Conservation (phyloP, 1,284 basidiomycete genomes). For the Chiua sp. region DNA sequence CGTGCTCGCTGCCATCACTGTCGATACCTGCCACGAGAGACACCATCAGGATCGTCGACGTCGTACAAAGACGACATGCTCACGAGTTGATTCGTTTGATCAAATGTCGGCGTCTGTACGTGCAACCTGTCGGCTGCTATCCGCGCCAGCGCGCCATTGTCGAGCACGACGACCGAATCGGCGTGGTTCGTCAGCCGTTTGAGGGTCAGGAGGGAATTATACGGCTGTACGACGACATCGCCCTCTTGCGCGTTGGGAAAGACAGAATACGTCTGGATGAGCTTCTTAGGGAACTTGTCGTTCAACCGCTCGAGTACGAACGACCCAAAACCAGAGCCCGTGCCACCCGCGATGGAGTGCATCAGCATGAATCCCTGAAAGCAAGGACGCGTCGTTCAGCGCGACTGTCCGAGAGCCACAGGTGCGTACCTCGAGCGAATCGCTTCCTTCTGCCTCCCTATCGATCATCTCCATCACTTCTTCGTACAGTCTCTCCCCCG, state of each 20-base stretch:
- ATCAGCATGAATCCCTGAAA: conserved; percentile 96
- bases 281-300: conserved; percentile 98
- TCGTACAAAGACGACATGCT: conserved; percentile 9
- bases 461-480: conserved; percentile 99
- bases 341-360: conserved; percentile 99
- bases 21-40: conserved; percentile 70
- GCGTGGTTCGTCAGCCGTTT: conserved; percentile 97
- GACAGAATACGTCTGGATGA: conserved; percentile 99
- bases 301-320: conserved; percentile 96
- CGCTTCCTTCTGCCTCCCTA: conserved; percentile 97
- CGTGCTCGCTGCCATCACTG: conserved; percentile 97
- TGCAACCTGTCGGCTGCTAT: conserved; percentile 94
- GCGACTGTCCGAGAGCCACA: conserved; percentile 46
- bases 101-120: conserved; percentile 90
- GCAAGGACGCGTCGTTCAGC: not conserved
- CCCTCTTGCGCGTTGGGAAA: conserved; percentile 94
- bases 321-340: conserved; percentile 97
- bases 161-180: conserved; percentile 96
- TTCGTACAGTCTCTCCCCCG: conserved; percentile 93
- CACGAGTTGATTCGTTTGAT: conserved; percentile 95
- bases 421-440: conserved; percentile 88
- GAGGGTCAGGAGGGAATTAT: conserved; percentile 95
- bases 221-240: conserved; percentile 98
- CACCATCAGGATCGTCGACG: conserved; percentile 5
- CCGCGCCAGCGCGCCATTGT: conserved; percentile 93